These are phyloP conservation scores for Metarhizium rileyi DNA, from an alignment of 2,329 filamentous ascomycete species.

Conservation along the genomic window DNA sequence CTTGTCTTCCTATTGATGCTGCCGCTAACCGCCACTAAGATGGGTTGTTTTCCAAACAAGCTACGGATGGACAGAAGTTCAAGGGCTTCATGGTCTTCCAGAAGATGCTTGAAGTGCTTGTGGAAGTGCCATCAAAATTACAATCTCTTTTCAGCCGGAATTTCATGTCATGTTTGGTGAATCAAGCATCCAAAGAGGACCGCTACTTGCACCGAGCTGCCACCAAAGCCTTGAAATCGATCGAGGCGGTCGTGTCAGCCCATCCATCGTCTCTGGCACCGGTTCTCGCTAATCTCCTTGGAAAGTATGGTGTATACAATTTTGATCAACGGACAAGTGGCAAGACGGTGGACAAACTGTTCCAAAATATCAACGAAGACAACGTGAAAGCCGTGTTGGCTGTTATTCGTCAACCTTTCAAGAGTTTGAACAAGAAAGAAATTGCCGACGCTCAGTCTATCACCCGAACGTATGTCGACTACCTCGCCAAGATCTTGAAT, in stretches of 20 bases:
- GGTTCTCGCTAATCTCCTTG: slow-evolving; percentile 59
- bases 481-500: slow-evolving; percentile 42
- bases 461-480: slow-evolving; percentile 42
- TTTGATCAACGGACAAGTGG: slow-evolving; percentile 82
- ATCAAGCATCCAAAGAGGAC: slow-evolving; percentile 69
- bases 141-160: slow-evolving; percentile 70
- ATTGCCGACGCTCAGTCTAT: slow-evolving; percentile 18
- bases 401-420: slow-evolving; percentile 36
- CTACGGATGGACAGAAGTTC: slow-evolving; percentile 82
- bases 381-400: slow-evolving; percentile 45
- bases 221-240: slow-evolving; percentile 60
- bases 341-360: slow-evolving; percentile 69
- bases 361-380: slow-evolving; percentile 48
- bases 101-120: slow-evolving; percentile 53
- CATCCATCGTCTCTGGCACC: slow-evolving; percentile 49
- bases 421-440: slow-evolving; percentile 17
- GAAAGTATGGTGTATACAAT: slow-evolving; percentile 59
- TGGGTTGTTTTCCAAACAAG: slow-evolving; percentile 69
- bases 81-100: slow-evolving; percentile 85
- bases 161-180: slow-evolving; percentile 70
- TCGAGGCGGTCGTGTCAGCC: slow-evolving; percentile 55
- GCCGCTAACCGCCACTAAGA: slow-evolving; percentile 39
- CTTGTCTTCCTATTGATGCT: not conserved
- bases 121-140: slow-evolving; percentile 35
- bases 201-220: slow-evolving; percentile 74